Conservation (phyloP, 768 basidiomycete species). For the Tulasnella sp. region DNA sequence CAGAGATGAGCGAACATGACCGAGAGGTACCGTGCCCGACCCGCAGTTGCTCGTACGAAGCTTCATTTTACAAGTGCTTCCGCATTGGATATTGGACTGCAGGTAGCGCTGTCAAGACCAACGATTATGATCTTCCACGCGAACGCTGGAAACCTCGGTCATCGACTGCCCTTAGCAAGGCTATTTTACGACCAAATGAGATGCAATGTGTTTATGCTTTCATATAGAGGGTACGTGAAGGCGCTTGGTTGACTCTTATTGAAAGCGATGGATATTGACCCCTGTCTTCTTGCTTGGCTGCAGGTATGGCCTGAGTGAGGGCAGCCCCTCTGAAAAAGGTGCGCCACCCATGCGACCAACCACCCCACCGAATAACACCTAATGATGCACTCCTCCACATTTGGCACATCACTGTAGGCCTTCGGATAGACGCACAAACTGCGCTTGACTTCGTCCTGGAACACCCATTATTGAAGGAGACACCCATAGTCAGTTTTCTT, state of each 20-base stretch:
- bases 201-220: conserved; percentile 92
- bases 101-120: conserved; percentile 58
- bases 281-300: background rate
- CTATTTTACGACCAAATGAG: conserved; percentile 78
- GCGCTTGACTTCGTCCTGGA: conserved; percentile 66
- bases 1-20: conserved; percentile 45
- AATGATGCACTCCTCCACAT: background rate
- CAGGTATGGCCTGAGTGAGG: conserved; percentile 87
- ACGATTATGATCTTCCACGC: conserved; percentile 92
- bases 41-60: background rate
- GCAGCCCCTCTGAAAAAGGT: conserved; percentile 83
- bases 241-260: background rate
- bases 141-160: conserved; percentile 69
- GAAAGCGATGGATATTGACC: conserved; percentile 7
- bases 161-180: conserved; percentile 81
- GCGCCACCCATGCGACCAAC: conserved; percentile 23
- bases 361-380: background rate
- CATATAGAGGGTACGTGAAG: conserved; percentile 75
- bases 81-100: background rate
- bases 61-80: background rate
- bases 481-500: conserved; percentile 55
- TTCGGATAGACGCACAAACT: conserved; percentile 74
- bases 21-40: conserved; percentile 52
- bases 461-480: conserved; percentile 61
- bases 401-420: conserved; percentile 45